These are phyloP conservation scores for Ganoderma resinaceum DNA, from an alignment of 1,284 basidiomycete genomes.

Conservation along the genomic window DNA sequence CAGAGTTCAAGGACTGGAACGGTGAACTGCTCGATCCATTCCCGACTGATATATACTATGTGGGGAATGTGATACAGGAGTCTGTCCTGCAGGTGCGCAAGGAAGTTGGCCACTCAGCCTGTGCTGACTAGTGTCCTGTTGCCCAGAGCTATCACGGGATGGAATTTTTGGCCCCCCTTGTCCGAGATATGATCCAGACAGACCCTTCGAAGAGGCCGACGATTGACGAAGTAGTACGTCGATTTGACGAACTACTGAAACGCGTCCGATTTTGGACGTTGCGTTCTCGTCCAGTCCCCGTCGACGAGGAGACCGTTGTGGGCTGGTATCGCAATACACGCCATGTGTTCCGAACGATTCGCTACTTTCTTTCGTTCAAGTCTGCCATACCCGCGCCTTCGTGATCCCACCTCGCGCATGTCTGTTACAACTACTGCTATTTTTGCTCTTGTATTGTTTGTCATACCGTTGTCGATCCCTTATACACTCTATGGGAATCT, in stretches of 20 bases:
- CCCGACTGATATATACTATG: slow-evolving; percentile 38
- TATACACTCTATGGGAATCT: neutral
- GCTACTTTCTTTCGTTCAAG: slow-evolving; percentile 13
- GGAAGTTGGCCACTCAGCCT: neutral
- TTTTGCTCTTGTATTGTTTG: neutral
- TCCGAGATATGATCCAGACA: slow-evolving; percentile 29
- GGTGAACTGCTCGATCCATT: slow-evolving; percentile 36
- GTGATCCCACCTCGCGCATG: neutral
- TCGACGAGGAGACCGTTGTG: neutral
- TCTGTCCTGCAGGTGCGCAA: slow-evolving; percentile 21
- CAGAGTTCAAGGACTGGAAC: slow-evolving; percentile 10
- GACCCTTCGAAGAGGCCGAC: slow-evolving; percentile 28
- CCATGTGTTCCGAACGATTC: slow-evolving; percentile 9
- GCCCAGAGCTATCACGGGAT: slow-evolving; percentile 9
- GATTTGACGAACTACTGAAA: slow-evolving; percentile 14
- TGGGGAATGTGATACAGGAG: slow-evolving; percentile 42
- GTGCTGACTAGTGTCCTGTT: neutral
- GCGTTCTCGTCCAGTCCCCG: slow-evolving; percentile 7
- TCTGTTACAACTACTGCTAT: neutral
- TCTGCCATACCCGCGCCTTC: slow-evolving; percentile 2
- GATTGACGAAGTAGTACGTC: slow-evolving; percentile 24
- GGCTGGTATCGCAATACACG: neutral
- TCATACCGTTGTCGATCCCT: neutral
- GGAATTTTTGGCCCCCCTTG: slow-evolving; percentile 21
- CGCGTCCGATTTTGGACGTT: slow-evolving; percentile 13